Evolutionary conservation across 768 basidiomycete genomes (phyloP).

Genomic region (Phaeotremella fagi): DNA sequence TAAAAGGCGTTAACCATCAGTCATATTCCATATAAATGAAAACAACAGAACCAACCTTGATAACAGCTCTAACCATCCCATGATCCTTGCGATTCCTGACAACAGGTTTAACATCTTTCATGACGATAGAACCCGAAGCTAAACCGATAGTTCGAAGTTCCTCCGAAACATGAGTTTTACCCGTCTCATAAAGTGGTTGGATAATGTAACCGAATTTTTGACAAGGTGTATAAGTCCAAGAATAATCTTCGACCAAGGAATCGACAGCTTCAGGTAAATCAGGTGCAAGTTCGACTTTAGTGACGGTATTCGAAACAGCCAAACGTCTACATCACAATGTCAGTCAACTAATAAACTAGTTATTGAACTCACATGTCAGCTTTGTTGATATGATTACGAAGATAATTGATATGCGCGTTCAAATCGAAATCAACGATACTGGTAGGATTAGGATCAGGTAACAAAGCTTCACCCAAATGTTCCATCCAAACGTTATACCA

Average conservation of each 20-base stretch:
- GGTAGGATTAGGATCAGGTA: constrained; percentile 67
- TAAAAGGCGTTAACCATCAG: constrained; percentile 43
- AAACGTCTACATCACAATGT: no score
- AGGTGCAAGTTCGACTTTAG: constrained; percentile 14
- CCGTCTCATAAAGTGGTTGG: constrained; percentile 54
- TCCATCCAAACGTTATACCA: constrained; percentile 76
- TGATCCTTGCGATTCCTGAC: constrained; percentile 39
- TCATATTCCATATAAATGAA: no score
- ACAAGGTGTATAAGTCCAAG: constrained; percentile 16
- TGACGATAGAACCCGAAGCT: constrained; percentile 17
- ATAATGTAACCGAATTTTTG: not conserved
- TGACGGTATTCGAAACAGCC: constrained; percentile 10
- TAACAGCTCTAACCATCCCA: constrained; percentile 1
- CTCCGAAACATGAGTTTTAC: not conserved
- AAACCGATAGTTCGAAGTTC: not conserved
- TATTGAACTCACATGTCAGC: constrained; percentile 67
- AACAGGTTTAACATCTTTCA: constrained; percentile 59
- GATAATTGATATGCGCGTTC: constrained; percentile 71
- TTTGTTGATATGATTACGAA: constrained; percentile 78
- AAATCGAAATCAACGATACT: constrained; percentile 73
- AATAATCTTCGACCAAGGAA: constrained; percentile 2
- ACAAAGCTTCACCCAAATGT: constrained; percentile 60
- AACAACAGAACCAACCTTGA: constrained; percentile 3
- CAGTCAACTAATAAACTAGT: constrained; percentile 52
- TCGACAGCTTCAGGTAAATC: constrained; percentile 18